A percentile compares a stretch with the other conserved stretches of the same genome.
Evolutionary conservation across 1,139 yeast genomes (phyloP).

Genomic region (Protomyces gravidus): DNA sequence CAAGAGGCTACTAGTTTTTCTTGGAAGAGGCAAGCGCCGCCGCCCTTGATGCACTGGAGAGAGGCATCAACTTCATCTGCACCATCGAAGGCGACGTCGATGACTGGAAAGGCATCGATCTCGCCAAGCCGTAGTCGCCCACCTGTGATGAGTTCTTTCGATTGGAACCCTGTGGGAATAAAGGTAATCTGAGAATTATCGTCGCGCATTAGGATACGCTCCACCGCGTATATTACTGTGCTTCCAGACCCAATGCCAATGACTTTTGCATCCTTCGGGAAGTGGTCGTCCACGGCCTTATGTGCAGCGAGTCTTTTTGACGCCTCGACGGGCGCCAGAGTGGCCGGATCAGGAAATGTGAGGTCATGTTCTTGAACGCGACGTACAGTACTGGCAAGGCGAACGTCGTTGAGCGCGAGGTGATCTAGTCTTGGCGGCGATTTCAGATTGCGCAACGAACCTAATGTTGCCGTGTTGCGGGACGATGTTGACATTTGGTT

Average conservation of each 20-base stretch:
- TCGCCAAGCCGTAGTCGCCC: conserved; percentile 76
- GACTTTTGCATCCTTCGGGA: conserved; percentile 64
- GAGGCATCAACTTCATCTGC: conserved; percentile 90
- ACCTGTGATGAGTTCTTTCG: conserved; percentile 74
- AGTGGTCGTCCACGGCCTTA: conserved; percentile 84
- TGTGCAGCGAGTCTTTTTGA: conserved; percentile 86
- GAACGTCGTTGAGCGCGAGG: conserved; percentile 7
- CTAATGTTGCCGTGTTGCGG: conserved; percentile 18
- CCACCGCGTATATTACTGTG: conserved; percentile 93
- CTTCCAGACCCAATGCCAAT: conserved; percentile 96
- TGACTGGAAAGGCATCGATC: conserved; percentile 64
- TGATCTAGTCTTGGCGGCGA: conserved; percentile 19
- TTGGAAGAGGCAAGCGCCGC: conserved; percentile 96
- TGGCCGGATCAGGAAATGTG: conserved; percentile 20
- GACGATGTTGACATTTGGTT: background rate
- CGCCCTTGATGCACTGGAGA: conserved; percentile 91
- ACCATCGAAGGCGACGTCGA: conserved; percentile 96
- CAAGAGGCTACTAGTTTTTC: conserved; percentile 89
- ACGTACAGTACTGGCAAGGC: conserved; percentile 8
- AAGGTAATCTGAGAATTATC: conserved; percentile 54
- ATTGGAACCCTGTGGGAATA: conserved; percentile 95
- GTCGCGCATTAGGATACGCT: conserved; percentile 70
- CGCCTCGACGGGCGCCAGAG: conserved; percentile 45
- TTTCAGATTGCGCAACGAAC: conserved; percentile 11
- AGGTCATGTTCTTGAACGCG: conserved; percentile 10